Base-by-base conservation (phyloP, 495 filamentous ascomycete species). In the Neohortaea acidophila region DNA sequence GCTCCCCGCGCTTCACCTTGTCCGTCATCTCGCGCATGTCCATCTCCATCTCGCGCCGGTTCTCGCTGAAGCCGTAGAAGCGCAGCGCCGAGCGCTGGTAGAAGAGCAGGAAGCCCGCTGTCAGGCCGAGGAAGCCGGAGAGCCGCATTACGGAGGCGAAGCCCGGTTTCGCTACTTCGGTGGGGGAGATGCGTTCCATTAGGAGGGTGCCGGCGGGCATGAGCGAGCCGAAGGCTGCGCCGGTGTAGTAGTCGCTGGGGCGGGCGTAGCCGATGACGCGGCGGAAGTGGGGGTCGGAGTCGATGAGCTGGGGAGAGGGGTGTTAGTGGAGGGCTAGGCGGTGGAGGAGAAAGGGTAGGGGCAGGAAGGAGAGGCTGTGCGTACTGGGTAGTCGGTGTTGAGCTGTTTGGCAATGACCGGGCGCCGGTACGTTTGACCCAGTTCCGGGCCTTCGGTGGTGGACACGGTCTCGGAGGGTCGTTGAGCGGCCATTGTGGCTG, bases 21-120 rank as follows among this genome's bases (percentile, higher is more conserved):
- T 75, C 71, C 3, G 93, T 85, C 89, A 97, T 97, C 66, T 97
- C 89, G 39, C 71, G 73, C 84, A 94, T 97, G 56, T 97, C 89
- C 76, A 87, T 80, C 27, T 94, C 82, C 21, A 86, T 64, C 55
- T 97, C 89, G 40, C 91, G 75, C 29, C 73, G 60, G 63, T 97
- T 96, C 57, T 97, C 89, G 22, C 70, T 73, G 63, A 82, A 80
- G 45, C 89, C 89, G 67, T 94, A 94, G 66, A 97, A 94, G 33
- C 89, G 83, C 25, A 44, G 39, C 28, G 64, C 69, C 26, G 81
- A 85, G 39, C 74, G 65, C 53, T 79, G 70, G 56, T 93, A 94
- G 45, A 81, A 72, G 39, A 79, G 65, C 43, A 92, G 58, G 52
- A 94, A 81, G 20, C 80, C 84, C 30, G 79, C 85, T 20, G 69